These are phyloP conservation scores for Knoxia roxburghii DNA, from an alignment of 257 asterid genomes.

Conservation along the genomic window DNA sequence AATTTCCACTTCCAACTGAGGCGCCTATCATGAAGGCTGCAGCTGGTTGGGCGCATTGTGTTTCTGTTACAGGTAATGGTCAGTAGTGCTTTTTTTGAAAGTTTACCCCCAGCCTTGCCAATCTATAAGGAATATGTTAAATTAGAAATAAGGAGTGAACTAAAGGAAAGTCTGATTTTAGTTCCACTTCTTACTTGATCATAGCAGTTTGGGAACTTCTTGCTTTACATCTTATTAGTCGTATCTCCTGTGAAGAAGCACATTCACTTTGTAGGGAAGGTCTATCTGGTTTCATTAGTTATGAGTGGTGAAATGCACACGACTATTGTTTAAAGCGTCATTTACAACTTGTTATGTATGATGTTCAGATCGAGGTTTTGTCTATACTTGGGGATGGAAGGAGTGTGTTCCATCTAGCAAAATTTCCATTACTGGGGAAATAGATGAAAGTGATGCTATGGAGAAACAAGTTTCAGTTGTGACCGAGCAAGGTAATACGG, in stretches of 20 bases:
- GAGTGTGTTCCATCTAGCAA: conserved; percentile 72
- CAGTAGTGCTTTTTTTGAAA: neutral
- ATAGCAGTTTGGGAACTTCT: no score
- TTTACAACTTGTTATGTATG: neutral
- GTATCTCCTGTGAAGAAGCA: no score
- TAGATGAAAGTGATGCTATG: conserved; percentile 33
- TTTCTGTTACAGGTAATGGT: conserved; percentile 53
- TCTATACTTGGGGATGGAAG: conserved; percentile 83
- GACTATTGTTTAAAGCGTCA: neutral
- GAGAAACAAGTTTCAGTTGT: conserved; percentile 31
- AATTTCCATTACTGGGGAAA: conserved; percentile 27
- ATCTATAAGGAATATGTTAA: neutral
- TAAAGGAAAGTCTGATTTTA: no score
- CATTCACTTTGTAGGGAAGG: no score
- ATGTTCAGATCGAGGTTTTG: conserved; percentile 48
- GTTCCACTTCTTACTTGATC: no score
- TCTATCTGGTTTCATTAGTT: neutral
- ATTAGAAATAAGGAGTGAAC: neutral
- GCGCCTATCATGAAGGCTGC: conserved; percentile 54
- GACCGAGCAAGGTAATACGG: conserved; percentile 46
- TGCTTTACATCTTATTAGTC: neutral
- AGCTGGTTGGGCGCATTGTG: conserved; percentile 86
- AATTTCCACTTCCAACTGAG: conserved; percentile 49
- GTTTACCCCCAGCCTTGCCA: neutral
- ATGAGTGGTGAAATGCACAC: no score